Evolutionary conservation across 176 grass and related monocot species (phyloP).

Genomic region (Thinopyrum elongatum): DNA sequence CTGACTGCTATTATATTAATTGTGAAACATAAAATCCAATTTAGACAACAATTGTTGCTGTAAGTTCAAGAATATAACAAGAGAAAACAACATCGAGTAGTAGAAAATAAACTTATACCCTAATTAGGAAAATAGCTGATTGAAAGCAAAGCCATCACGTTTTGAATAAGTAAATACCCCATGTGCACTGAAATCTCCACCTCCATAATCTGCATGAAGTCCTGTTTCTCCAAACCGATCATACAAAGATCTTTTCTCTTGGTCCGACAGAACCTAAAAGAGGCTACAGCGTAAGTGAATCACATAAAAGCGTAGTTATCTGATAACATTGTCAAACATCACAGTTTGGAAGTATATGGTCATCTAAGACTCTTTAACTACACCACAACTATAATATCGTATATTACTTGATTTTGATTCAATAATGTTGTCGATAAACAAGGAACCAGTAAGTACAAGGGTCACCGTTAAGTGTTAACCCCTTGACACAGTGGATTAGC

Average conservation of each 20-base stretch:
- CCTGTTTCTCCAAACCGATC: constrained; percentile 76
- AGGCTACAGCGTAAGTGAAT: constrained; percentile 18
- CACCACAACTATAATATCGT: neutral
- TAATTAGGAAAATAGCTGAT: neutral
- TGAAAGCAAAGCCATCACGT: neutral
- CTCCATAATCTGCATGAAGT: constrained; percentile 36
- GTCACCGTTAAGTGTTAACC: neutral
- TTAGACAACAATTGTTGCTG: neutral
- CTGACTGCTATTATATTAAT: neutral
- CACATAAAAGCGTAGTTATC: constrained; percentile 5
- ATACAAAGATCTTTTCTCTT: constrained; percentile 87
- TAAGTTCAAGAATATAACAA: neutral
- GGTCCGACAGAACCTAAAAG: constrained; percentile 76
- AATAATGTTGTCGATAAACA: neutral
- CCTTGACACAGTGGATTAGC: neutral
- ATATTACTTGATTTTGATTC: constrained; percentile 6
- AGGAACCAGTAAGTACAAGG: constrained; percentile 3
- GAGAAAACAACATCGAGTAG: neutral
- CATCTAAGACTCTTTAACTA: neutral
- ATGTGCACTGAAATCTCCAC: constrained; percentile 42
- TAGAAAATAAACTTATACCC: neutral
- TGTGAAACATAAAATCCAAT: neutral
- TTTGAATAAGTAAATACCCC: constrained; percentile 46
- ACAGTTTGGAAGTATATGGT: neutral
- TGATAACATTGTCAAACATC: constrained; percentile 9